Evolutionary conservation across 1,284 basidiomycete genomes (phyloP), one percentile per base, ranked within the genome.

Genomic region (Sporisorium graminicola): DNA sequence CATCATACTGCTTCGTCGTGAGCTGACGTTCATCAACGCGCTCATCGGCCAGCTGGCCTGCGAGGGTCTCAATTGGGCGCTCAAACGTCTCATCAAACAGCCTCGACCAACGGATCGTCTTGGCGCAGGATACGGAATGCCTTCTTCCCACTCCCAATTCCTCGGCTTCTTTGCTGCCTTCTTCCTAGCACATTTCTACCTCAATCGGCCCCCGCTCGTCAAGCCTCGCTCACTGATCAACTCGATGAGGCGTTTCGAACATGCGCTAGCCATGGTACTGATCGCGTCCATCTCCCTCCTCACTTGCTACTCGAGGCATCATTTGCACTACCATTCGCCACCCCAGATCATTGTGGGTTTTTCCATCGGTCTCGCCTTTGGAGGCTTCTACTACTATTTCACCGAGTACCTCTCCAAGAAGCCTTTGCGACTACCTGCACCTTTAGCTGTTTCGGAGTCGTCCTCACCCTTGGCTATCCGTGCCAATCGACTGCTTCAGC

Each of bases 101-200:
- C 89, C 90, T 22, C 89, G 93, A 44, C 93, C 93, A 0, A 87
- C 87, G 91, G 91, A 88, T 56, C 88, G 88, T 56, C 86, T 91
- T 37, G 91, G 91, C 13, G 89, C 89, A 60, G 93, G 93, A 8
- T 94, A 93, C 80, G 93, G 93, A 13, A 94, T 94, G 82, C 93
- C 93, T 0, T 94, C 93, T 0, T 93, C 92, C 13, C 93, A 94
- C 82, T 92, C 92, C 81, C 93, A 94, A 86, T 94, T 92, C 85
- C 92, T 94, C 91, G 93, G 91, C 5, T 94, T 93, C 86, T 94
- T 94, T 80, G 88, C 90, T 3, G 88, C 91, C 0, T 94, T 94
- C 85, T 87, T 94, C 50, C 83, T 91, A 42, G 89, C 90, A 79
- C 93, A 94, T 86, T 86, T 94, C 58, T 89, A 89, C 68, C 90